A percentile compares a stretch with the other conserved stretches of the same genome.
phyloP scores from a whole-genome alignment of 768 basidiomycete species.

The Cystobasidium ongulense region DNA sequence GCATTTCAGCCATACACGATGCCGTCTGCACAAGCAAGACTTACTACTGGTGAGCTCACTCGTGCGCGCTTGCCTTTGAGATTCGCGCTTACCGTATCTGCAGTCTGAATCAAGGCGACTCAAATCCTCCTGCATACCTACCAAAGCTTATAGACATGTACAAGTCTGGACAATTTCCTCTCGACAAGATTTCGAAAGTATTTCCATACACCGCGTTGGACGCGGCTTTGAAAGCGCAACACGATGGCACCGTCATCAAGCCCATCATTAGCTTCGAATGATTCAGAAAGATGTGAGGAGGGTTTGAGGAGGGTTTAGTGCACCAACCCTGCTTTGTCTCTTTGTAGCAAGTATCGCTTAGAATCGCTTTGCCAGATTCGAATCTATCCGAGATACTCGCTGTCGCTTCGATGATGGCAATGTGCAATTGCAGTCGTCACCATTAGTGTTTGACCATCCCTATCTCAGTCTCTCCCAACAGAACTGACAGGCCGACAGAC shows the following conservation, averaged over 20 bases:
- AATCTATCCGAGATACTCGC: too few species aligned
- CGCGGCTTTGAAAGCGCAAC: neutral
- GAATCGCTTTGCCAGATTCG: too few species aligned
- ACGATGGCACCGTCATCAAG: neutral
- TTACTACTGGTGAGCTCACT: neutral
- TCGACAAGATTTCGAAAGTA: neutral
- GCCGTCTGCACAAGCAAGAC: slow-evolving; percentile 9
- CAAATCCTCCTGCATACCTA: neutral
- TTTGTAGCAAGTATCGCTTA: too few species aligned
- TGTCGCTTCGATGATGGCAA: too few species aligned
- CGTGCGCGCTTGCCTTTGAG: too few species aligned
- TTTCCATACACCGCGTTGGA: neutral
- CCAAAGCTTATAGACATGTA: neutral
- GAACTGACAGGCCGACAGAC: too few species aligned
- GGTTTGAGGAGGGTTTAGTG: too few species aligned
- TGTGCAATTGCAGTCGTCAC: too few species aligned
- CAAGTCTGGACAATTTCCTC: neutral
- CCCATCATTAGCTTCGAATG: neutral
- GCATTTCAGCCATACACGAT: slow-evolving; percentile 4
- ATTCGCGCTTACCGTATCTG: neutral
- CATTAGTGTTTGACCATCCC: too few species aligned
- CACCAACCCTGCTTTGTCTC: too few species aligned
- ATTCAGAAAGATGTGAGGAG: too few species aligned
- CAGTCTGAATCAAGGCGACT: neutral
- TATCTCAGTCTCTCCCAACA: too few species aligned